These are phyloP conservation scores for Diplotaxis tenuifolia DNA, from an alignment of 345 rosid genomes.

Conservation along the genomic window DNA sequence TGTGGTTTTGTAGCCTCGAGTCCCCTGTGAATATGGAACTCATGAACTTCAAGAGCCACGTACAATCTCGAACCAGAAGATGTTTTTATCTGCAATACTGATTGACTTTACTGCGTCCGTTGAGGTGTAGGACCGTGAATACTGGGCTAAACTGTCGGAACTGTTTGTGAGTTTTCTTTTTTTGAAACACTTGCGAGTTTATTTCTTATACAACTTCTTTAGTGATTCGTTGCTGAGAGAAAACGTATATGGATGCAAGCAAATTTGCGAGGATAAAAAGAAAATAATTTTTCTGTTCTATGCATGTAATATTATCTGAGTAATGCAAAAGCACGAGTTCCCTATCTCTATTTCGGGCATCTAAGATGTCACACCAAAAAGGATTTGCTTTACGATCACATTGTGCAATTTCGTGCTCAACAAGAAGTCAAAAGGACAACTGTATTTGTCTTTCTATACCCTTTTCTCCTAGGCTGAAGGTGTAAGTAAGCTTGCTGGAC, in stretches of 20 bases:
- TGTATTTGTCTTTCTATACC: background rate
- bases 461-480: background rate
- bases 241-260: background rate
- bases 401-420: conserved; percentile 15
- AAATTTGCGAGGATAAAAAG: background rate
- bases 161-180: background rate
- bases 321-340: conserved; percentile 13
- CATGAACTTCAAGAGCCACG: conserved; percentile 1
- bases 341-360: background rate
- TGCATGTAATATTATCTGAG: background rate
- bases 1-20: conserved; percentile 28
- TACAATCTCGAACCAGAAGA: conserved; percentile 5
- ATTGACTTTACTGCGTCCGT: background rate
- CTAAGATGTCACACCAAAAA: conserved; percentile 4
- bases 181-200: background rate
- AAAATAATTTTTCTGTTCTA: conserved; percentile 4
- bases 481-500: background rate
- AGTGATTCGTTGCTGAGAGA: conserved; percentile 1
- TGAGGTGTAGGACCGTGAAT: conserved; percentile 5
- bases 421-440: background rate
- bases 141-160: background rate
- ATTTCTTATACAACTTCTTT: background rate
- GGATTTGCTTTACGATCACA: background rate
- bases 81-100: background rate
- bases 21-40: conserved; percentile 11